Base-by-base conservation (phyloP, 1,139 yeast genomes). In the Suhomyces bribrorum region DNA sequence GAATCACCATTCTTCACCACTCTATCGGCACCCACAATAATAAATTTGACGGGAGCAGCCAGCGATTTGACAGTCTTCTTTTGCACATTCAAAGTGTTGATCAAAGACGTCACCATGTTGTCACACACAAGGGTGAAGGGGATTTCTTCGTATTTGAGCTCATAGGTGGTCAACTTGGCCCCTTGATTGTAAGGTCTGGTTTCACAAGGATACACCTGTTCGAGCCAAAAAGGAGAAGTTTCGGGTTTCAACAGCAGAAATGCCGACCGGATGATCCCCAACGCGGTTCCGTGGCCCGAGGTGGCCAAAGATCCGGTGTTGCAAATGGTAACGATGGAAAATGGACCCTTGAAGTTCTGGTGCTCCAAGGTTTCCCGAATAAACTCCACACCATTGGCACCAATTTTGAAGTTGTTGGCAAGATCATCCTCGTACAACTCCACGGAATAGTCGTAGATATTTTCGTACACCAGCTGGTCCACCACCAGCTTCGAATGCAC, bases 11-110 rank as follows among this genome's bases (percentile, higher is more conserved):
- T 86, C 32, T 73, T 69, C 2, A 90, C 97, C 26, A 92, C 84
- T 59, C 98, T 77, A 59, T 92, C 98, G n/a, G 97, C 97, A 31
- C 98, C 98, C n/a, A 86, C 97, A 37, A 92, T 87, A 22, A 90
- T 83, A 35, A 89, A 87, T 58, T 84, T 85, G 38, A 92, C 79
- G 1, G 86, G 95, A 55, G 73, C 83, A 14, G 43, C 29, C 41
- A 48, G 48, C 3, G 40, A 45, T 34, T 62, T 64, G 23, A 59
- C 48, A 7, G 40, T 26, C 16, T 41, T 52, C 8, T 45, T 48
- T 8, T 49, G 43, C 11, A 33, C 26, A 23, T 46, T 49, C 43
- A 68, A 61, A 5, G 67, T 51, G 9, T 60, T 53, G 36, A 90
- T 70, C 43, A 89, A 71, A 25, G 94, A 83, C 0, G 96, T 79